These are phyloP conservation scores for Pyrenophora teres DNA, from an alignment of 2,329 filamentous ascomycete species.

Conservation along the genomic window DNA sequence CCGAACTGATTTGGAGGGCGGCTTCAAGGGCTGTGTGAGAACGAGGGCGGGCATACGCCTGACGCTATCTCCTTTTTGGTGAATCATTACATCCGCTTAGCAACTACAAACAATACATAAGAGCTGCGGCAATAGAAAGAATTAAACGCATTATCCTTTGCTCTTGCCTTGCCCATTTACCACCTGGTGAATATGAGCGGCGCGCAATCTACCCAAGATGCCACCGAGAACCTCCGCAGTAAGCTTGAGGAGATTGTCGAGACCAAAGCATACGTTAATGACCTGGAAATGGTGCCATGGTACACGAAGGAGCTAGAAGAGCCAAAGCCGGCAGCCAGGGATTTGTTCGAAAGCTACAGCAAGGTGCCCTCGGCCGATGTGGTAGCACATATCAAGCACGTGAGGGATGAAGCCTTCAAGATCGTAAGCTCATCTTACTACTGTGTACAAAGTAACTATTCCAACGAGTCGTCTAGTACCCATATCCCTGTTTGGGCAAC, in stretches of 20 bases:
- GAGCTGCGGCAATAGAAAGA: not conserved
- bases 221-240: conserved; percentile 9
- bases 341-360: conserved; percentile 49
- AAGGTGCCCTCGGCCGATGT: conserved; percentile 44
- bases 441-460: not conserved
- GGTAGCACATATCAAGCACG: conserved; percentile 42
- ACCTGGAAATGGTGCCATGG: conserved; percentile 37
- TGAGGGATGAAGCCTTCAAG: conserved; percentile 42
- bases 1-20: conserved; percentile 14
- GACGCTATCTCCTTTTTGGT: conserved; percentile 1
- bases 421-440: conserved; percentile 21
- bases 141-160: too few relatives aligned
- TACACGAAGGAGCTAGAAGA: conserved; percentile 38
- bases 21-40: conserved; percentile 2
- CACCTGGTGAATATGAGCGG: conserved; percentile 16
- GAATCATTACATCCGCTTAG: not conserved
- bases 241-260: conserved; percentile 20
- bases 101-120: conserved; percentile 3
- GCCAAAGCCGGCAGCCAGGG: conserved; percentile 34
- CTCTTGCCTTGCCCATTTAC: too few relatives aligned
- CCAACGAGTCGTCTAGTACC: conserved; percentile 25
- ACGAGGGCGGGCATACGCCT: conserved; percentile 10
- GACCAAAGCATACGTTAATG: conserved; percentile 24
- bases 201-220: not conserved
- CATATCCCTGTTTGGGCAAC: conserved; percentile 46